A percentile compares a stretch with the other conserved stretches of the same genome.
Evolutionary conservation across 805 yeast species (phyloP).

Genomic region (Candida quercuum): DNA sequence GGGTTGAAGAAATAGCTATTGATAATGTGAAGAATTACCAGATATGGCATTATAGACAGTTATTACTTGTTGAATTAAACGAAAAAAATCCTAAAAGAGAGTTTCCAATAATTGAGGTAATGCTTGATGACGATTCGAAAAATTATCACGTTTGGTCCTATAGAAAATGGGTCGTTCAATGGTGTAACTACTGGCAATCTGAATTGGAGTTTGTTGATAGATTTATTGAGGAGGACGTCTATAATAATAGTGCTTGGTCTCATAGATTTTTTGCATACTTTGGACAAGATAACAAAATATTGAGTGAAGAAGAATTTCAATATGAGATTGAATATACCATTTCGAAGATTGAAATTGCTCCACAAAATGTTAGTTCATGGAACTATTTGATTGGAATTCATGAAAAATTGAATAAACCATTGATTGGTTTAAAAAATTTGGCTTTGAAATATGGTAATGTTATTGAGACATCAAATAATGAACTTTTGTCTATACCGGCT

Average conservation of each 20-base stretch:
- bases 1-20: slow-evolving; percentile 75
- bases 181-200: slow-evolving; percentile 41
- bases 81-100: slow-evolving; percentile 49
- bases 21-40: slow-evolving; percentile 89
- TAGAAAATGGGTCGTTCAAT: slow-evolving; percentile 72
- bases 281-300: slow-evolving; percentile 12
- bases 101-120: slow-evolving; percentile 53
- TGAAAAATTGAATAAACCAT: slow-evolving; percentile 23
- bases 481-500: slow-evolving; percentile 49
- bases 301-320: slow-evolving; percentile 20
- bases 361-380: slow-evolving; percentile 86
- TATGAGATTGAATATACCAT: slow-evolving; percentile 52
- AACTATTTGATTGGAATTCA: slow-evolving; percentile 66
- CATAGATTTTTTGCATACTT: slow-evolving; percentile 63
- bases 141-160: slow-evolving; percentile 98
- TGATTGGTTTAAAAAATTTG: slow-evolving; percentile 39
- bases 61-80: slow-evolving; percentile 38
- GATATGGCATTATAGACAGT: slow-evolving; percentile 91
- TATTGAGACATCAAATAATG: slow-evolving; percentile 15
- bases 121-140: slow-evolving; percentile 76
- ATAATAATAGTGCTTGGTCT: slow-evolving; percentile 93
- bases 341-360: slow-evolving; percentile 48
- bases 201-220: slow-evolving; percentile 49
- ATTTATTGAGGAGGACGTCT: slow-evolving; percentile 55
- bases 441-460: slow-evolving; percentile 37